A percentile compares a stretch with the other conserved stretches of the same genome.
Evolutionary conservation across 805 yeast genomes (phyloP).

Genomic region (Zygoascus ofunaensis): DNA sequence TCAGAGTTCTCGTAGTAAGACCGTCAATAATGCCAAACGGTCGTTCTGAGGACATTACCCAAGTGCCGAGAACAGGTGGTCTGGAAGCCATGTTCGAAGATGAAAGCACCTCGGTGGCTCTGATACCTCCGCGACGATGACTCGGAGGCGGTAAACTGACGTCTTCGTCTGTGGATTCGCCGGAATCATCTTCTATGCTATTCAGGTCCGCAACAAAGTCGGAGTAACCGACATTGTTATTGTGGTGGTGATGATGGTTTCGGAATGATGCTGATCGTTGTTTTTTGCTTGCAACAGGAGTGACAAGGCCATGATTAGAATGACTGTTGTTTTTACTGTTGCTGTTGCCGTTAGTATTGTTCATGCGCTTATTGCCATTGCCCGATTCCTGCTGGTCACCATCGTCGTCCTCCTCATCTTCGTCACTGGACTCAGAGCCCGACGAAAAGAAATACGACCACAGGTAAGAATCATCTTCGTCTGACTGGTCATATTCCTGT

Average conservation of each 20-base stretch:
- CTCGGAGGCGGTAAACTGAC: constrained; percentile 67
- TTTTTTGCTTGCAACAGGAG: background rate
- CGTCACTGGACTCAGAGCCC: constrained; percentile 10
- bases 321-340: constrained; percentile 6
- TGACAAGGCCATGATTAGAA: constrained; percentile 1
- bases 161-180: constrained; percentile 93
- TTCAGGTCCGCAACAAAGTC: constrained; percentile 8
- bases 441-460: constrained; percentile 66
- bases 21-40: constrained; percentile 96
- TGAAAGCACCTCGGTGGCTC: constrained; percentile 87
- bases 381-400: constrained; percentile 15
- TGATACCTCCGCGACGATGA: constrained; percentile 55
- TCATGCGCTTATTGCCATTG: constrained; percentile 4
- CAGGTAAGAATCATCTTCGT: constrained; percentile 60
- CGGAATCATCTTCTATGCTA: constrained; percentile 35
- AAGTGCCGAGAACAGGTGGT: constrained; percentile 88
- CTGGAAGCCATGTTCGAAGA: constrained; percentile 75
- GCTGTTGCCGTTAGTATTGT: constrained; percentile 10
- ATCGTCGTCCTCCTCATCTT: constrained; percentile 22
- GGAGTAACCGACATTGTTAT: background rate
- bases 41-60: constrained; percentile 67
- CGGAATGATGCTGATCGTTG: background rate
- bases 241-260: background rate
- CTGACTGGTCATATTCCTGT: constrained; percentile 22
- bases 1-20: constrained; percentile 72